Evolutionary conservation across 202 grass and related monocot species (phyloP).

Genomic region (Schoenoplectus tabernaemontani): DNA sequence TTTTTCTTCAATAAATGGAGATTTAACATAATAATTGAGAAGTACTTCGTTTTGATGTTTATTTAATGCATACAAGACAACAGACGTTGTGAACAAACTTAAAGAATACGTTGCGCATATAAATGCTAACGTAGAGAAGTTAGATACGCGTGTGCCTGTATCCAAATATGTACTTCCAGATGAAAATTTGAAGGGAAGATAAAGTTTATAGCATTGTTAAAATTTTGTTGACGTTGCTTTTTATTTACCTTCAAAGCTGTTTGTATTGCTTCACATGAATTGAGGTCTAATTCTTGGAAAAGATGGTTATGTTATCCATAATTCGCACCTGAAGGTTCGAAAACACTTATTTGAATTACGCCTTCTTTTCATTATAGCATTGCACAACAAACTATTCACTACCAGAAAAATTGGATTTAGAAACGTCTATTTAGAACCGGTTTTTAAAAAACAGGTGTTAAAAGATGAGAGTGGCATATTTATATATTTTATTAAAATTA

Average conservation of each 20-base stretch:
- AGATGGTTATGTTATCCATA: not conserved
- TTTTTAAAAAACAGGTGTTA: too few relatives aligned
- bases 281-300: not conserved
- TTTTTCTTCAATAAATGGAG: not conserved
- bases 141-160: slow-evolving; percentile 67
- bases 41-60: slow-evolving; percentile 7
- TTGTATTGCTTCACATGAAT: not conserved
- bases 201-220: slow-evolving; percentile 8
- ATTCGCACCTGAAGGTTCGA: not conserved
- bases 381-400: not conserved
- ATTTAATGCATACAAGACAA: slow-evolving; percentile 40
- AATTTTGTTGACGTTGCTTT: slow-evolving; percentile 1
- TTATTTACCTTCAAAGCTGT: not conserved
- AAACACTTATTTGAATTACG: not conserved
- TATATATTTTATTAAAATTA: too few relatives aligned
- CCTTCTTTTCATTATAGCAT: not conserved
- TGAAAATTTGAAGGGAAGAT: slow-evolving; percentile 86
- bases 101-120: slow-evolving; percentile 65
- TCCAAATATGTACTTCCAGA: slow-evolving; percentile 96
- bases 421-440: too few relatives aligned
- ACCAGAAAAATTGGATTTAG: too few relatives aligned
- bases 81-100: slow-evolving; percentile 52
- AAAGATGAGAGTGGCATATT: too few relatives aligned
- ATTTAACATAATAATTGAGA: slow-evolving; percentile 8
- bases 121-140: slow-evolving; percentile 56